These are phyloP conservation scores for Exutisphaerella laricina DNA, from an alignment of 2,329 filamentous ascomycete genomes.

Conservation along the genomic window DNA sequence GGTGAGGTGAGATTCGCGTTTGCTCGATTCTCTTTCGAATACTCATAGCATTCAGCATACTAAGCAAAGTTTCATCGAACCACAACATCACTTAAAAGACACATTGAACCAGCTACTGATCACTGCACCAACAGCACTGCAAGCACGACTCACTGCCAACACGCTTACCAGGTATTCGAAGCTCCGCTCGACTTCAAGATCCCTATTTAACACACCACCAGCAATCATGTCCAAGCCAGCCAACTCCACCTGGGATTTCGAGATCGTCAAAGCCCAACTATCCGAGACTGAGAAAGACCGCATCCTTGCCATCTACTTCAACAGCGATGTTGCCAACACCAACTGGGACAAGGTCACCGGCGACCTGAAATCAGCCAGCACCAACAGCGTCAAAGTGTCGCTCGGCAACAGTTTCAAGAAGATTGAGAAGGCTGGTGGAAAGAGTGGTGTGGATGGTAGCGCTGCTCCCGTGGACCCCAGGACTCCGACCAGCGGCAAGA, in stretches of 20 bases:
- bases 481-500: constrained; percentile 7
- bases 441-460: constrained; percentile 2
- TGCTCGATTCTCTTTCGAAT: too few relatives aligned
- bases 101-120: too few relatives aligned
- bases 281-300: constrained; percentile 2
- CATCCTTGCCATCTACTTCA: background rate
- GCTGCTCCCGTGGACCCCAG: constrained; percentile 1
- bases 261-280: background rate
- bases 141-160: too few relatives aligned
- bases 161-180: too few relatives aligned
- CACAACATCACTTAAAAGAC: too few relatives aligned
- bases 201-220: too few relatives aligned
- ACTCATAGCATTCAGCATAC: too few relatives aligned
- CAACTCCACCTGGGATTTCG: background rate
- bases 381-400: constrained; percentile 16
- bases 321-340: background rate
- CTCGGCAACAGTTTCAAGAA: constrained; percentile 14
- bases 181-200: too few relatives aligned
- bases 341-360: constrained; percentile 11
- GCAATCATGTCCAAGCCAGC: constrained; percentile 1
- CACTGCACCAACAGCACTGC: too few relatives aligned
- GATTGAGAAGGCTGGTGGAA: constrained; percentile 17
- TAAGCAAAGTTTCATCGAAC: too few relatives aligned
- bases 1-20: too few relatives aligned
- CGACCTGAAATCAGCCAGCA: constrained; percentile 14